Conservation (phyloP, 345 rosid genomes). For the Bruguiera sexangula region DNA sequence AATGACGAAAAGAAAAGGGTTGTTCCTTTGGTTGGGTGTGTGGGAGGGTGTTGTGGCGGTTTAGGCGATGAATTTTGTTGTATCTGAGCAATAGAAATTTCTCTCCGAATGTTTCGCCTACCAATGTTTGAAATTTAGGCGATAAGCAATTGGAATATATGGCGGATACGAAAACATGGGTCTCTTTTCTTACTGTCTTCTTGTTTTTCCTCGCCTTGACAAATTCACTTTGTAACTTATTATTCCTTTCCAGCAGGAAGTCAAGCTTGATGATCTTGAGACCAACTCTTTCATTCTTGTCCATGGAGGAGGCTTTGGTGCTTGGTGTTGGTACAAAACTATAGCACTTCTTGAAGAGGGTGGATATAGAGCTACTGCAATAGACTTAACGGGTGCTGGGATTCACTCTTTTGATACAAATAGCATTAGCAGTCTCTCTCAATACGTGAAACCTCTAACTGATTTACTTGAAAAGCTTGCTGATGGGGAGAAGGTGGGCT, state of each 20-base stretch:
- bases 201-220: neutral
- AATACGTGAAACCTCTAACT: slow-evolving; percentile 37
- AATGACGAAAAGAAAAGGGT: no score
- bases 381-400: slow-evolving; percentile 66
- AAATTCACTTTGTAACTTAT: slow-evolving; percentile 2
- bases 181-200: neutral
- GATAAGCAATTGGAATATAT: neutral
- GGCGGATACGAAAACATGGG: neutral
- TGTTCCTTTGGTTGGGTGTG: no score
- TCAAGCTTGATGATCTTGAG: slow-evolving; percentile 37
- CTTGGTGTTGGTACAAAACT: slow-evolving; percentile 87
- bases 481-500: slow-evolving; percentile 37
- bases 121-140: no score
- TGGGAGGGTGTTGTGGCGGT: no score
- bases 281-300: slow-evolving; percentile 60
- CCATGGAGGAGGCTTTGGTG: slow-evolving; percentile 90
- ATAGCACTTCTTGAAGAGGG: slow-evolving; percentile 54
- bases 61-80: no score
- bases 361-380: slow-evolving; percentile 58
- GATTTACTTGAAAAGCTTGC: slow-evolving; percentile 28
- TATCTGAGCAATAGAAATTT: no score
- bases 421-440: slow-evolving; percentile 27
- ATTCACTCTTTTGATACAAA: slow-evolving; percentile 47
- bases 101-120: no score
- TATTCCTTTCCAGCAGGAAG: slow-evolving; percentile 12